Conservation (phyloP, 2,329 filamentous ascomycete genomes). For the Fusarium subglutinans region DNA sequence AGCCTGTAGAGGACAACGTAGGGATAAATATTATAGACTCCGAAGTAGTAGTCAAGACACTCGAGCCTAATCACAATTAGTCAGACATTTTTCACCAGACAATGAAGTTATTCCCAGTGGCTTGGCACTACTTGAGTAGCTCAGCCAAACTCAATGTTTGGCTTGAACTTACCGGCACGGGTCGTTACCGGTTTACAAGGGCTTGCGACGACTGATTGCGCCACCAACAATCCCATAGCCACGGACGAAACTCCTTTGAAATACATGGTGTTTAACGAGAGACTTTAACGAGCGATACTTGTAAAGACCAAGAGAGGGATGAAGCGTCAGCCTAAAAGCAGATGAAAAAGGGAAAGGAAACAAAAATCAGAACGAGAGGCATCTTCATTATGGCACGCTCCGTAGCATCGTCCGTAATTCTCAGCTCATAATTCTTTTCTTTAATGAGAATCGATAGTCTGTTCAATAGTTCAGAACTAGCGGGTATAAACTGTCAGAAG, state of each 20-base stretch:
- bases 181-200: not conserved
- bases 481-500: no score
- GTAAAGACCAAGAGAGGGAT: not conserved
- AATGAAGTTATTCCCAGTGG: not conserved
- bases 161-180: not conserved
- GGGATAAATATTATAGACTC: not conserved
- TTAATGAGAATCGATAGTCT: no score
- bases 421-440: not conserved
- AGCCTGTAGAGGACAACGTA: not conserved
- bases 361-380: no score
- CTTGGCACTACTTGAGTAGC: not conserved
- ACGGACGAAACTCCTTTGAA: accelerated
- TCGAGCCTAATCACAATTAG: not conserved
- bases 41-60: not conserved
- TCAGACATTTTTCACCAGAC: not conserved
- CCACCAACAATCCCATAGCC: not conserved
- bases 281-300: not conserved
- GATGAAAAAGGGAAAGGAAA: not conserved
- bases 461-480: no score
- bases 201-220: not conserved
- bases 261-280: not conserved
- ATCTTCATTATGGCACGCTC: no score
- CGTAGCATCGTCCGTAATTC: no score
- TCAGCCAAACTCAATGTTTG: not conserved
- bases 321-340: not conserved